A percentile compares a stretch with the other conserved stretches of the same genome.
Evolutionary conservation across 23 red algal species (phyloP).

Genomic region (Chondrus crispus): DNA sequence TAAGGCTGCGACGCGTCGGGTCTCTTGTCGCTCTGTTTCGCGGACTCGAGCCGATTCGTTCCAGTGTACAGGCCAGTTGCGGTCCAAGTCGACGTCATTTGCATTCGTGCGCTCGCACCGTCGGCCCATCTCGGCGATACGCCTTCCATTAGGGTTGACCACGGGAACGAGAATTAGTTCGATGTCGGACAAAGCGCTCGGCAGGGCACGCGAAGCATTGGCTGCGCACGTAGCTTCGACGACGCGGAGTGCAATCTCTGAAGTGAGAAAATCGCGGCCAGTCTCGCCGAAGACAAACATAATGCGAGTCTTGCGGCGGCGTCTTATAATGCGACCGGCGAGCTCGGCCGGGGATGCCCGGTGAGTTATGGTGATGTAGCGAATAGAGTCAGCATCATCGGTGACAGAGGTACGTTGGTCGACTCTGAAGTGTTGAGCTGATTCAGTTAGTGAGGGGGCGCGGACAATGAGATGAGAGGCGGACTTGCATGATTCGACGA

Average conservation of each 20-base stretch:
- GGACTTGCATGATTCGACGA: neutral
- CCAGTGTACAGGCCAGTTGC: conserved; percentile 67
- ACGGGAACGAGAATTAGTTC: conserved; percentile 62
- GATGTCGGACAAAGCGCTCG: neutral
- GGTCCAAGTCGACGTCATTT: conserved; percentile 66
- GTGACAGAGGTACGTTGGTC: too few species aligned
- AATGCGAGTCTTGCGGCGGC: neutral
- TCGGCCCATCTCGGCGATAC: conserved; percentile 60
- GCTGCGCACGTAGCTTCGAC: conserved; percentile 6
- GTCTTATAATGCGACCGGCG: neutral
- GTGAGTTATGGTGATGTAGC: neutral
- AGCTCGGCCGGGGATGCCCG: neutral
- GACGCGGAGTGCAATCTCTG: conserved; percentile 54
- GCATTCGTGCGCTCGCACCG: conserved; percentile 73
- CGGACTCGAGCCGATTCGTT: neutral
- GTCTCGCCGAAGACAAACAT: conserved; percentile 74
- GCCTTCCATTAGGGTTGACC: conserved; percentile 12
- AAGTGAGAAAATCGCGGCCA: conserved; percentile 71
- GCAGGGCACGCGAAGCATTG: neutral
- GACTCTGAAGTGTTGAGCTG: neutral
- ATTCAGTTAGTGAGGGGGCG: neutral
- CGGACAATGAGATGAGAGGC: neutral
- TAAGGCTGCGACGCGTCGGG: neutral
- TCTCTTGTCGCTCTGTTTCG: neutral
- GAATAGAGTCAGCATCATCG: neutral